Conservation (phyloP, 2,329 filamentous ascomycete genomes). For the Phoma sp. region DNA sequence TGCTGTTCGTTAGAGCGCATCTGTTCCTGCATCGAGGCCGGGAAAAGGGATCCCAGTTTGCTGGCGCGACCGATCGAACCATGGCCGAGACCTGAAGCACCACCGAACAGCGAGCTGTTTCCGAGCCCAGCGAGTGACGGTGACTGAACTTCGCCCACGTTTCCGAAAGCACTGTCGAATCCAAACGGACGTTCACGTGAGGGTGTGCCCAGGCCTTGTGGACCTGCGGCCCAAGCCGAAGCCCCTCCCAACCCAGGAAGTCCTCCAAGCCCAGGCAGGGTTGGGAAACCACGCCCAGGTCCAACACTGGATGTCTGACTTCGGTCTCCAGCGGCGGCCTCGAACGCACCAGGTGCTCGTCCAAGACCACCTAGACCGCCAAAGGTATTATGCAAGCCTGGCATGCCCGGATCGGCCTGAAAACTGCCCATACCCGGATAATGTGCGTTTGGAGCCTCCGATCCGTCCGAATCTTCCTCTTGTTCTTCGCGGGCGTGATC, state of each 20-base stretch:
- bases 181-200: slow-evolving; percentile 65
- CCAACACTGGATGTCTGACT: slow-evolving; percentile 92
- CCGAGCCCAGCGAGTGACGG: slow-evolving; percentile 73
- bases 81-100: slow-evolving; percentile 56
- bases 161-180: slow-evolving; percentile 68
- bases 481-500: slow-evolving; percentile 74
- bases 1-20: slow-evolving; percentile 68
- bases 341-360: slow-evolving; percentile 51
- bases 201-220: slow-evolving; percentile 78
- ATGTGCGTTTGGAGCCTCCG: slow-evolving; percentile 60
- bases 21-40: slow-evolving; percentile 86
- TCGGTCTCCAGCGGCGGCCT: slow-evolving; percentile 78
- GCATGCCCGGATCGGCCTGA: slow-evolving; percentile 56
- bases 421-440: slow-evolving; percentile 63
- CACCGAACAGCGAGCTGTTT: slow-evolving; percentile 69
- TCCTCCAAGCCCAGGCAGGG: slow-evolving; percentile 66
- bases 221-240: slow-evolving; percentile 68
- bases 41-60: slow-evolving; percentile 88
- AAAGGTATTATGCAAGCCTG: slow-evolving; percentile 58
- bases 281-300: slow-evolving; percentile 72
- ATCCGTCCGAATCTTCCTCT: slow-evolving; percentile 65
- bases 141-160: slow-evolving; percentile 79
- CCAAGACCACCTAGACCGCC: slow-evolving; percentile 63
- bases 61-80: slow-evolving; percentile 77
- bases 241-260: slow-evolving; percentile 66